phyloP scores from a whole-genome alignment of 148 eudicot genomes.

The Silene uniflora region DNA sequence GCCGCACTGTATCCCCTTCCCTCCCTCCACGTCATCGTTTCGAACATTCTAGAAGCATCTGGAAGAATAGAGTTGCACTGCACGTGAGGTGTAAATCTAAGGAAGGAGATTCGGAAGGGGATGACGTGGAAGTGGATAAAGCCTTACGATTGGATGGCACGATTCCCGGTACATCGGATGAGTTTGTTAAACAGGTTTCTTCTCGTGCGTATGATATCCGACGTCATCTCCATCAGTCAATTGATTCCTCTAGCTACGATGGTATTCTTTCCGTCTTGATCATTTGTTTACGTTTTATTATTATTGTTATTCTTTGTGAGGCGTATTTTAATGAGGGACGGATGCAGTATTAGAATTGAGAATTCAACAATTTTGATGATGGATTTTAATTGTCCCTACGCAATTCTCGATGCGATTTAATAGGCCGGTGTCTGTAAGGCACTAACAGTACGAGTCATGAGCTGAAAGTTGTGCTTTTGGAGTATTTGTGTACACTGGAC shows the following conservation, averaged over 20 bases:
- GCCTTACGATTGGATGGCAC: conserved; percentile 80
- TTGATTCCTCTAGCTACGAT: conserved; percentile 85
- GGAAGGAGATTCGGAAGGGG: conserved; percentile 26
- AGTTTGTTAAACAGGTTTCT: conserved; percentile 81
- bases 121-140: conserved; percentile 60
- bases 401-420: too few species aligned
- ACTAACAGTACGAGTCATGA: too few species aligned
- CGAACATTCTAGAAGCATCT: conserved; percentile 20
- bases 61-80: conserved; percentile 17
- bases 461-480: too few species aligned
- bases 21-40: neutral
- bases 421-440: too few species aligned
- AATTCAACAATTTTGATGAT: too few species aligned
- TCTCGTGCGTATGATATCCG: conserved; percentile 94
- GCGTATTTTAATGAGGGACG: neutral
- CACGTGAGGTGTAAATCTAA: conserved; percentile 9
- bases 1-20: neutral
- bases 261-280: conserved; percentile 33
- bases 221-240: conserved; percentile 65
- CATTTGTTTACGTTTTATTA: too few species aligned
- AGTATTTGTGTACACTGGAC: too few species aligned
- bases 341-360: neutral
- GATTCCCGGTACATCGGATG: conserved; percentile 75
- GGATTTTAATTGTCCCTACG: too few species aligned
- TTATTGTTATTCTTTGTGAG: too few species aligned